Conservation (phyloP, 2,329 filamentous ascomycete species). For the Madurella fahalii region DNA sequence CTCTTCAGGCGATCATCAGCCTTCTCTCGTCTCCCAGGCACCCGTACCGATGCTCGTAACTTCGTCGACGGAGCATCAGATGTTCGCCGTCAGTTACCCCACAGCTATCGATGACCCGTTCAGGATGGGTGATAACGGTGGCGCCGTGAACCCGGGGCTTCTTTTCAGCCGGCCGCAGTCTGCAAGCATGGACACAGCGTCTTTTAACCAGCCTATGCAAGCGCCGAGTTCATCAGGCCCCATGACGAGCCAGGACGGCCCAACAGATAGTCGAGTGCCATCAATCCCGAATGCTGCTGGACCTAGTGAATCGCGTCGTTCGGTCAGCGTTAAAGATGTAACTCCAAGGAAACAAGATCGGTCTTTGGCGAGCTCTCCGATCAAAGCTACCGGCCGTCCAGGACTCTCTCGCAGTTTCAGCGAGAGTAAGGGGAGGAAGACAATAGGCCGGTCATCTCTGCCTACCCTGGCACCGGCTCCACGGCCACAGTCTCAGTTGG, state of each 20-base stretch:
- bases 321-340: conserved; percentile 43
- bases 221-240: conserved; percentile 23
- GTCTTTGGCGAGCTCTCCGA: conserved; percentile 45
- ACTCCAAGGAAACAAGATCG: conserved; percentile 42
- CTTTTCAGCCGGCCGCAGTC: conserved; percentile 52
- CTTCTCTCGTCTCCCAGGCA: conserved; percentile 49
- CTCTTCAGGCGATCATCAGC: conserved; percentile 38
- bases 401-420: conserved; percentile 53
- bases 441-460: conserved; percentile 37
- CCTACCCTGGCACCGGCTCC: conserved; percentile 47
- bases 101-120: conserved; percentile 49
- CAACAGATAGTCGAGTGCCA: conserved; percentile 22
- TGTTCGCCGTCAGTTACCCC: conserved; percentile 41
- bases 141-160: conserved; percentile 55
- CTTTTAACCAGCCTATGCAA: conserved; percentile 30
- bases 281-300: conserved; percentile 30
- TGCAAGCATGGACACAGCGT: conserved; percentile 41
- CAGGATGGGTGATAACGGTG: conserved; percentile 40
- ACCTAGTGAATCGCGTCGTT: conserved; percentile 41
- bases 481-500: conserved; percentile 28
- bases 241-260: conserved; percentile 14
- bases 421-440: conserved; percentile 48
- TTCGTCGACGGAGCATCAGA: conserved; percentile 33
- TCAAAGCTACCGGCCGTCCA: conserved; percentile 45
- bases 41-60: conserved; percentile 39